A percentile compares a stretch with the other conserved stretches of the same genome.
These are phyloP conservation scores for Trebouxia sp. DNA, from an alignment of 139 green algal genomes.

Conservation along the genomic window DNA sequence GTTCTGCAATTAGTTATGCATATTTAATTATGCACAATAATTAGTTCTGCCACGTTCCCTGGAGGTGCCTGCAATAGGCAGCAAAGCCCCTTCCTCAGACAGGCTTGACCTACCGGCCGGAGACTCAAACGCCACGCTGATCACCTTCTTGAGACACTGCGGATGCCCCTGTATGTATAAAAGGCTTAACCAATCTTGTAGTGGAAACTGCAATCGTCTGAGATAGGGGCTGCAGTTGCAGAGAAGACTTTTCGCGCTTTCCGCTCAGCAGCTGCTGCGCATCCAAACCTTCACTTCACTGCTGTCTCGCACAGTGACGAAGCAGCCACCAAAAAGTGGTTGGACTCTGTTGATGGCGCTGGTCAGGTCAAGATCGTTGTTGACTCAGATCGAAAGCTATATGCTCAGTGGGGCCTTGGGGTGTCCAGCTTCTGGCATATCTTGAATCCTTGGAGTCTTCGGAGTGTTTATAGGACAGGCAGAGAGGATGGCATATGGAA, in stretches of 20 bases:
- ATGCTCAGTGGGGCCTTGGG: neutral
- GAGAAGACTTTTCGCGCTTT: neutral
- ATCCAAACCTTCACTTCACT: neutral
- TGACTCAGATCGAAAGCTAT: neutral
- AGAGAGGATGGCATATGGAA: neutral
- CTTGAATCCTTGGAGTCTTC: neutral
- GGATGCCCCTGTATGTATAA: neutral
- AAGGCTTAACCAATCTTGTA: neutral
- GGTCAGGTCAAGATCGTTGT: neutral
- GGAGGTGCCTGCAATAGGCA: neutral
- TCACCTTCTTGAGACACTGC: conserved; percentile 2
- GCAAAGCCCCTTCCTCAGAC: neutral
- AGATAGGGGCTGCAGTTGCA: neutral
- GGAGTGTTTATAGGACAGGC: neutral
- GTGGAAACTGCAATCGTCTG: neutral
- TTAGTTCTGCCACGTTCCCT: too few species aligned
- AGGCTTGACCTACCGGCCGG: neutral
- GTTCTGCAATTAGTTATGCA: too few species aligned
- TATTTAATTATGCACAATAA: too few species aligned
- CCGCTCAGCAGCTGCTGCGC: neutral
- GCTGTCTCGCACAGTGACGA: neutral
- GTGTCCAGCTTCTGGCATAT: neutral
- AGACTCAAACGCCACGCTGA: neutral
- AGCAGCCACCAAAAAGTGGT: neutral
- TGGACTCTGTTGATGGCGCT: neutral